Base-by-base conservation (phyloP, 805 yeast genomes). In the Candida wancherniae region DNA sequence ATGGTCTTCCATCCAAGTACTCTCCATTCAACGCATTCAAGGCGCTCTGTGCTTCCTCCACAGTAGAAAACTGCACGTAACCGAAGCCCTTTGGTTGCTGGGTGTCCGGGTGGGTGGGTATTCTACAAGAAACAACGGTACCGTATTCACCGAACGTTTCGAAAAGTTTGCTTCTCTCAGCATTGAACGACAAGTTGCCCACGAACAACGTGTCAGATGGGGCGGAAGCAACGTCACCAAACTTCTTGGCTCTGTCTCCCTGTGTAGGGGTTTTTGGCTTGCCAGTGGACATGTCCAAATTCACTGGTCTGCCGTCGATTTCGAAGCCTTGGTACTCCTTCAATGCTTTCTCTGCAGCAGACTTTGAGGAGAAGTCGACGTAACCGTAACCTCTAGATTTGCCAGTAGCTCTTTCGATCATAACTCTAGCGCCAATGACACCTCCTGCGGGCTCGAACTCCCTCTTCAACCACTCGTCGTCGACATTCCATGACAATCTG, bases 21-120 rank as follows among this genome's bases (percentile, higher is more conserved):
- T 80, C 82, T 58, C 97, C 97, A 61, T 85, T 84, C 65, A 87
- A 63, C 36, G 83, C 88, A 44, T 81, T 86, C 43, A 84, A 67
- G 34, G 97, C 97, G 40, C 79, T 75, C 63, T 80, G 75, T 49
- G 98, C 97, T 61, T 85, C 95, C 26, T 88, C 97, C 44, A 84
- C 70, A 37, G 81, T 72, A 26, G 83, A 70, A 58, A 75, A 90
- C 69, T 92, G 97, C 36, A 90, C 96, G 66, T 92, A 92, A 47
- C 97, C 98, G 69, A 92, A 92, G 49, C 98, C 98, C 77, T 92
- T 92, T 63, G 95, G 94, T 70, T 90, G 96, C 63, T 87, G 94
- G 45, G 97, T 88, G 63, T 90, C 97, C 55, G 96, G 97, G 69
- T 92, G 94, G 25, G 97, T 90, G 63, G 98, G 98, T 48, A 92